Evolutionary conservation across 2,329 filamentous ascomycete genomes (phyloP).

Genomic region (Talaromyces verruculosus): DNA sequence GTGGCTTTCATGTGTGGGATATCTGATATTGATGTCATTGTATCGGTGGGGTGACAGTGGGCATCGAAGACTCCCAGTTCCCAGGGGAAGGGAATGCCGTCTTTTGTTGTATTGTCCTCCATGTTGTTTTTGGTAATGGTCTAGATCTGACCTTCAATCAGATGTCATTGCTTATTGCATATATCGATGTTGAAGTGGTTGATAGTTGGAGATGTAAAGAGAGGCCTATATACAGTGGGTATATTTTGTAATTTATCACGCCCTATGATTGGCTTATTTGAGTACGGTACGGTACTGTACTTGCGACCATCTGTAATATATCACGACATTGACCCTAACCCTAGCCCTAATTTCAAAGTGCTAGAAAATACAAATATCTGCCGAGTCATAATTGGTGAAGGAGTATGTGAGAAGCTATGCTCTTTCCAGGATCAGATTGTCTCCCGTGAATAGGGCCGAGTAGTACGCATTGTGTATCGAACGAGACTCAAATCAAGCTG

Average conservation of each 20-base stretch:
- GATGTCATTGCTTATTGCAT: background rate
- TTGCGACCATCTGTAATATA: background rate
- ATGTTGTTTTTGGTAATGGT: background rate
- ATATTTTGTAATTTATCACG: background rate
- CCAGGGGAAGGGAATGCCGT: conserved; percentile 55
- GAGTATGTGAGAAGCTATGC: no score
- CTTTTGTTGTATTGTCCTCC: background rate
- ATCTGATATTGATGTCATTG: conserved; percentile 55
- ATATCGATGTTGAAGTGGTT: background rate
- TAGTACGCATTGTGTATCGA: no score
- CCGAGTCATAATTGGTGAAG: background rate
- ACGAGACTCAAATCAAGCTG: no score
- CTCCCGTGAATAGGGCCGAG: no score
- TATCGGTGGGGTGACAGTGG: conserved; percentile 67
- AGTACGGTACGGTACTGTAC: background rate
- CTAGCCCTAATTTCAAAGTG: background rate
- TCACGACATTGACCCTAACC: background rate
- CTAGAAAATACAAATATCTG: background rate
- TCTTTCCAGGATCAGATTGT: no score
- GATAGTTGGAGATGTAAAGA: background rate
- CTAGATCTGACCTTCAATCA: background rate
- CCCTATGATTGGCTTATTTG: background rate
- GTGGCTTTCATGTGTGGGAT: conserved; percentile 60
- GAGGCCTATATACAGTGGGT: background rate
- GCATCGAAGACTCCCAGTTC: conserved; percentile 63